phyloP scores from a whole-genome alignment of 495 filamentous ascomycete genomes.

The Darksidea phi region DNA sequence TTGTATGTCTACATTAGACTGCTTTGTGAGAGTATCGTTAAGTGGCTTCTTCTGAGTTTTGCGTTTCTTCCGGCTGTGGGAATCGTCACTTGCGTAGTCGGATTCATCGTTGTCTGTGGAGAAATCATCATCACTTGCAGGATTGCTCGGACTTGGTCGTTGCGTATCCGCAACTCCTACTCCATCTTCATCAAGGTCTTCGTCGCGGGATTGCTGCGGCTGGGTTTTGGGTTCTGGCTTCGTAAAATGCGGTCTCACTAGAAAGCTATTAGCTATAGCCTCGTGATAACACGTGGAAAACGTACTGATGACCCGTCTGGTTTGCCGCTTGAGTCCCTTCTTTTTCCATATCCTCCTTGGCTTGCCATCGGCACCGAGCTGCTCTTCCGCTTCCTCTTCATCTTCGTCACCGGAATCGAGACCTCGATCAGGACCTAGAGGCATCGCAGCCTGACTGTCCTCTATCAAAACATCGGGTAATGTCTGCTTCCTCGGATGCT shows the following conservation, averaged over 20 bases:
- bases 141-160: background rate
- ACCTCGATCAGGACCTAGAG: slow-evolving; percentile 63
- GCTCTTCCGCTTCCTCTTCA: slow-evolving; percentile 30
- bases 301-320: slow-evolving; percentile 72
- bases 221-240: slow-evolving; percentile 28
- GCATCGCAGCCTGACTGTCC: slow-evolving; percentile 58
- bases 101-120: slow-evolving; percentile 36
- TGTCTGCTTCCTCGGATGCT: slow-evolving; percentile 11
- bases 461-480: slow-evolving; percentile 51
- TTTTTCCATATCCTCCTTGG: slow-evolving; percentile 76
- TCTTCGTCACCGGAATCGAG: slow-evolving; percentile 51
- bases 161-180: slow-evolving; percentile 12
- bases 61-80: slow-evolving; percentile 32
- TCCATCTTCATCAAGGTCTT: background rate
- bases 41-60: slow-evolving; percentile 7
- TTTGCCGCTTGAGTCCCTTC: slow-evolving; percentile 87
- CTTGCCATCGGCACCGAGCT: slow-evolving; percentile 44
- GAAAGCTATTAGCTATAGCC: slow-evolving; percentile 23
- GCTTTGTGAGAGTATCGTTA: background rate
- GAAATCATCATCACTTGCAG: slow-evolving; percentile 11
- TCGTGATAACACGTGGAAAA: slow-evolving; percentile 3
- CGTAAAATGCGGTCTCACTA: slow-evolving; percentile 39
- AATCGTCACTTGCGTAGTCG: slow-evolving; percentile 32
- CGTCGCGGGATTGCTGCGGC: slow-evolving; percentile 2
- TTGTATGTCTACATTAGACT: slow-evolving; percentile 10